Conservation (phyloP, 2,329 filamentous ascomycete genomes). For the Capronia epimyces region DNA sequence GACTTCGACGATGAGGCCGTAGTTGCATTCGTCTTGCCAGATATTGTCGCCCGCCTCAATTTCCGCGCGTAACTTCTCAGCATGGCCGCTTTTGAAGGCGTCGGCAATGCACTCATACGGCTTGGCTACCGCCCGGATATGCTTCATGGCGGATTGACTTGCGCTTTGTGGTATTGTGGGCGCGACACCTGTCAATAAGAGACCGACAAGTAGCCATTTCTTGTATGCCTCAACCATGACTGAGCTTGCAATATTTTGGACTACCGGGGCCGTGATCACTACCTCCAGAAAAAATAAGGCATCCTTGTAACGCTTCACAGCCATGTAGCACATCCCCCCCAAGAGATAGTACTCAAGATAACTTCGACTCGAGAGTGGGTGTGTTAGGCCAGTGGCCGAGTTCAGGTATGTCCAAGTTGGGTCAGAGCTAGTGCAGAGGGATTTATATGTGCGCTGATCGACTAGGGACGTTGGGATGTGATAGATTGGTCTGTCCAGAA, state of each 20-base stretch:
- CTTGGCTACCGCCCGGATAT: conserved; percentile 56
- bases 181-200: conserved; percentile 63
- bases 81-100: conserved; percentile 59
- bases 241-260: conserved; percentile 60
- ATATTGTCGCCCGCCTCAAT: conserved; percentile 53
- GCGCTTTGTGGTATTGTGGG: conserved; percentile 53
- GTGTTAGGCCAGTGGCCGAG: conserved; percentile 36
- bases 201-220: conserved; percentile 75
- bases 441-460: conserved; percentile 25
- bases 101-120: conserved; percentile 66
- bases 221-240: conserved; percentile 87
- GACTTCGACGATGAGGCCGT: conserved; percentile 64
- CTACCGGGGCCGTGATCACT: conserved; percentile 62
- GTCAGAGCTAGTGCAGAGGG: conserved; percentile 31
- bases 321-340: conserved; percentile 61
- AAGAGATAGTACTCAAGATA: conserved; percentile 62
- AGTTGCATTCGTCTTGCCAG: conserved; percentile 69
- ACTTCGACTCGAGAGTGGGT: conserved; percentile 38
- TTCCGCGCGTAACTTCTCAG: conserved; percentile 58
- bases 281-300: conserved; percentile 59
- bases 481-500: conserved; percentile 41
- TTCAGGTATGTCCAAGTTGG: conserved; percentile 36
- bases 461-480: conserved; percentile 36
- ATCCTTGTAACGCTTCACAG: conserved; percentile 55
- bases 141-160: conserved; percentile 49